Percentiles rank a stretch among this genome's conserved stretches.
Evolutionary conservation across 2,329 filamentous ascomycete genomes (phyloP).

Genomic region (Botrytis deweyae): DNA sequence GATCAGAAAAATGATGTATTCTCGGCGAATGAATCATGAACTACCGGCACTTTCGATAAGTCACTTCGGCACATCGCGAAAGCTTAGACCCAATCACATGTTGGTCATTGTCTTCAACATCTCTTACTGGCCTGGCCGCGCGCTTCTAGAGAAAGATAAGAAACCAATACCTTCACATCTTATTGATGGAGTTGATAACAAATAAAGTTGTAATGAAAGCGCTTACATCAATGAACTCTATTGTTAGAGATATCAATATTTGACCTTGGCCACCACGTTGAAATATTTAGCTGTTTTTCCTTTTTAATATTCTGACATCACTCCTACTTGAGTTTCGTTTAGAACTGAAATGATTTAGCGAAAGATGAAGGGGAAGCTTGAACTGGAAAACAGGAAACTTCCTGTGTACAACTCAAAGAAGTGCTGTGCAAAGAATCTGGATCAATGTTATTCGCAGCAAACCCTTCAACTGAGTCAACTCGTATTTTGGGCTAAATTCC

Average conservation of each 20-base stretch:
- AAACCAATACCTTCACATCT: neutral
- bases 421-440: neutral
- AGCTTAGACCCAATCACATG: slow-evolving; percentile 5
- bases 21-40: slow-evolving; percentile 5
- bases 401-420: neutral
- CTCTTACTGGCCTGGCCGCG: slow-evolving; percentile 10
- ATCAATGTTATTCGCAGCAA: neutral
- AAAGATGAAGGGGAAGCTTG: slow-evolving; percentile 1
- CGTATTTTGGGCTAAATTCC: slow-evolving; percentile 1
- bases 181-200: neutral
- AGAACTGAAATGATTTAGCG: neutral
- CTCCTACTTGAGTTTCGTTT: neutral
- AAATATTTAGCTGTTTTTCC: neutral
- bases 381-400: slow-evolving; percentile 1
- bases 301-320: neutral
- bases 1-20: neutral
- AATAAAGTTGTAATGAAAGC: neutral
- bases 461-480: neutral
- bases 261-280: neutral
- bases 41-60: neutral
- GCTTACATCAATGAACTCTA: neutral
- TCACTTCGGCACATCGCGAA: neutral
- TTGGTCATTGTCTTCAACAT: neutral
- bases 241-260: slow-evolving; percentile 17
- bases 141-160: slow-evolving; percentile 13